Evolutionary conservation across 495 filamentous ascomycete species (phyloP).

Genomic region (Cercophora sp.): DNA sequence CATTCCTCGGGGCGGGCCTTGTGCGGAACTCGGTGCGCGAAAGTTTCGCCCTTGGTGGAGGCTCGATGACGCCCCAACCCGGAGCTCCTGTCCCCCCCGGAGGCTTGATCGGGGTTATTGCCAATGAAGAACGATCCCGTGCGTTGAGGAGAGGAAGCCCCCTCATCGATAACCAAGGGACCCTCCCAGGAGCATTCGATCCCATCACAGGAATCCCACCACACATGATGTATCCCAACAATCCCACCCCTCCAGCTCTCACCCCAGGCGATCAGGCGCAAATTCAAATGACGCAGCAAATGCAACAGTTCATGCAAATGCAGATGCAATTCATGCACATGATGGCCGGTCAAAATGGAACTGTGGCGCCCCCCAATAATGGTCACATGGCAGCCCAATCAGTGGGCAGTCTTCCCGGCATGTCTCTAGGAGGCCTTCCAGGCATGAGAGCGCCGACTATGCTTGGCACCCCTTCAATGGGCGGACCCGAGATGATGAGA

Average conservation of each 20-base stretch:
- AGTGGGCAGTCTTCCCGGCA: constrained; percentile 26
- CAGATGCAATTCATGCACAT: constrained; percentile 92
- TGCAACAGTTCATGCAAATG: constrained; percentile 88
- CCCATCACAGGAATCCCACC: constrained; percentile 42
- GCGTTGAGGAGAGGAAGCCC: constrained; percentile 78
- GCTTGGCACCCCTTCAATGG: constrained; percentile 15
- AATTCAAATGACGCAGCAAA: constrained; percentile 81
- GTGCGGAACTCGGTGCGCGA: constrained; percentile 73
- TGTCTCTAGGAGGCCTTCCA: constrained; percentile 13
- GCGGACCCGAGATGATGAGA: constrained; percentile 33
- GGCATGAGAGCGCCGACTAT: constrained; percentile 8
- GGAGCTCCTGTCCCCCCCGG: constrained; percentile 46
- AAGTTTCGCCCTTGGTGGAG: constrained; percentile 66
- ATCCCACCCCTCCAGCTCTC: constrained; percentile 31
- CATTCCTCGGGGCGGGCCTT: constrained; percentile 79
- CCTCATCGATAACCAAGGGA: constrained; percentile 46
- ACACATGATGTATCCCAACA: constrained; percentile 47
- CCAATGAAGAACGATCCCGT: constrained; percentile 71
- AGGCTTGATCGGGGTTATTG: constrained; percentile 88
- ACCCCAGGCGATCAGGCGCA: constrained; percentile 70
- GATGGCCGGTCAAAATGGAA: constrained; percentile 47
- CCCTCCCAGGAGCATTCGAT: constrained; percentile 33
- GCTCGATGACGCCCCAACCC: constrained; percentile 42
- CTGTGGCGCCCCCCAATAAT: constrained; percentile 30
- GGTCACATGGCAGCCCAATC: constrained; percentile 32